Evolutionary conservation across 2,329 filamentous ascomycete genomes (phyloP).

Genomic region (Elsinoe batatas): DNA sequence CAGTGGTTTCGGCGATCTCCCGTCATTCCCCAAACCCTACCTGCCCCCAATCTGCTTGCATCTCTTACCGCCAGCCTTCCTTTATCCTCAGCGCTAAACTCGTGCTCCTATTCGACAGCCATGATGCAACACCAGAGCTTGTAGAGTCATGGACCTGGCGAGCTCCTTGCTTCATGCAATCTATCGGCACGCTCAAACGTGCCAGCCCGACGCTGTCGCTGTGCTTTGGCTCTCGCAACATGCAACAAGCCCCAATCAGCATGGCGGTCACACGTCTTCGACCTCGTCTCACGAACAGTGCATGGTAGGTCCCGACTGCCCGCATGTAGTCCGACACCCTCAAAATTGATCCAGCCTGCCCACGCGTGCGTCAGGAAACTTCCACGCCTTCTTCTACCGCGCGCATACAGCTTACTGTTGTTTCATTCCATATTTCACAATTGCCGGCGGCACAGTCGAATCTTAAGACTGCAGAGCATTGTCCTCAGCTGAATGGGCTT

Average conservation of each 20-base stretch:
- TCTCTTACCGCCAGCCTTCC: constrained; percentile 12
- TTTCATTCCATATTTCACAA: constrained; percentile 7
- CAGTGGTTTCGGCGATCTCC: constrained; percentile 6
- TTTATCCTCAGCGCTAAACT: constrained; percentile 7
- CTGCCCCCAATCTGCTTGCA: constrained; percentile 4
- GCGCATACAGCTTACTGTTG: constrained; percentile 8
- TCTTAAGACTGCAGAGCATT: constrained; percentile 10
- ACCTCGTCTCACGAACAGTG: neutral
- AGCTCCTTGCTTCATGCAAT: constrained; percentile 8
- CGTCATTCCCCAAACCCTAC: neutral
- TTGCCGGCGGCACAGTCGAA: constrained; percentile 11
- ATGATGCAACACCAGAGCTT: constrained; percentile 7
- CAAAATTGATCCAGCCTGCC: constrained; percentile 9
- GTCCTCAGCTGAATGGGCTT: constrained; percentile 10
- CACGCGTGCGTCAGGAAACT: constrained; percentile 4
- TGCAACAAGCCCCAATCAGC: constrained; percentile 7
- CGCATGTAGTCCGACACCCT: neutral
- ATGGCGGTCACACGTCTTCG: constrained; percentile 10
- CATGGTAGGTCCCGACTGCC: constrained; percentile 2
- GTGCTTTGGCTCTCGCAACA: constrained; percentile 6
- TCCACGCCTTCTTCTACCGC: constrained; percentile 10
- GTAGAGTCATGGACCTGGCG: constrained; percentile 3
- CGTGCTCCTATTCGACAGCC: constrained; percentile 5
- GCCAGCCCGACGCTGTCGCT: neutral
- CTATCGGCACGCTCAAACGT: constrained; percentile 7